Conservation (phyloP, 2,329 filamentous ascomycete species). For the Anthostomella pinea region DNA sequence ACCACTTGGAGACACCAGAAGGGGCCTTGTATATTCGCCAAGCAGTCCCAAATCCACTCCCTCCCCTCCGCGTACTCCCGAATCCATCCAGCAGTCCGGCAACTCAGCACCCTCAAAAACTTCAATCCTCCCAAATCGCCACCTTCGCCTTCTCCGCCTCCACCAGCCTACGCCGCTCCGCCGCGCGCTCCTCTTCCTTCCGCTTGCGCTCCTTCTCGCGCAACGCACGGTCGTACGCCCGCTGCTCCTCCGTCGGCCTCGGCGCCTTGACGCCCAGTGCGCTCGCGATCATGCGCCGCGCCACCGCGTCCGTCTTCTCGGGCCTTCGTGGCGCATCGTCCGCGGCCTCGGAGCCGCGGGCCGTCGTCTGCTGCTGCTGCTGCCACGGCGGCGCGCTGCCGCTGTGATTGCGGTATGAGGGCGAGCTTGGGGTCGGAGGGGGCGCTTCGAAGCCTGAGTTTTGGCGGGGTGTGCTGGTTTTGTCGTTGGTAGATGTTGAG, state of each 20-base stretch:
- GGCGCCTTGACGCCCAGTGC: constrained; percentile 80
- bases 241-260: constrained; percentile 82
- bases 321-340: no score
- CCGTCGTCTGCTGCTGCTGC: constrained; percentile 7
- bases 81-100: no score
- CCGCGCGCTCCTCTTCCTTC: constrained; percentile 68
- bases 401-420: constrained; percentile 35
- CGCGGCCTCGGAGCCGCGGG: no score
- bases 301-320: constrained; percentile 92
- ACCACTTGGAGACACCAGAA: no score
- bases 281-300: constrained; percentile 83
- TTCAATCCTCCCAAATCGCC: constrained; percentile 79
- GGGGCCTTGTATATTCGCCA: no score
- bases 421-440: constrained; percentile 65
- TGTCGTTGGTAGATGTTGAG: constrained; percentile 16
- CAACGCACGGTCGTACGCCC: constrained; percentile 77
- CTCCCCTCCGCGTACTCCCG: no score
- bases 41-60: no score
- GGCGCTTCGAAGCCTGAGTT: constrained; percentile 49
- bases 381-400: constrained; percentile 12
- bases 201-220: constrained; percentile 81
- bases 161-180: constrained; percentile 57
- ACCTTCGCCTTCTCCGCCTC: constrained; percentile 73
- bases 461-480: constrained; percentile 25
- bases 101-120: no score